Conservation (phyloP, 148 eudicot species). For the Rhododendron ovatum region DNA sequence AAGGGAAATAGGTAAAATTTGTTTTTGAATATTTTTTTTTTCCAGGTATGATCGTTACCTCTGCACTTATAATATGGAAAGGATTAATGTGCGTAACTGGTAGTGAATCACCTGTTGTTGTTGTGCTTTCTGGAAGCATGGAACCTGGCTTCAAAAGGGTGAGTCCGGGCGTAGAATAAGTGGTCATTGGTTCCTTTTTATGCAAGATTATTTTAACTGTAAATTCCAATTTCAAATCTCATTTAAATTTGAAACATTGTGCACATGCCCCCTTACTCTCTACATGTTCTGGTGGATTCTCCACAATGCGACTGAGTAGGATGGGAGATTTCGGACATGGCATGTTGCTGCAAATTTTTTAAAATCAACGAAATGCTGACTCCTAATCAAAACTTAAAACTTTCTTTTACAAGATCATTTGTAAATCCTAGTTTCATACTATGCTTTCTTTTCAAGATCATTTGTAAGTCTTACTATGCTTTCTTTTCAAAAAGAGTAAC, state of each 20-base stretch:
- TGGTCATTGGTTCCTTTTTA: background rate
- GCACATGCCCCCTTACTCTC: background rate
- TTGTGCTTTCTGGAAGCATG: slow-evolving; percentile 86
- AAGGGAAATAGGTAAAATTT: background rate
- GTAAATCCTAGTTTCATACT: too few relatives aligned
- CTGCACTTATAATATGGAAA: slow-evolving; percentile 68
- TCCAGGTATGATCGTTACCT: slow-evolving; percentile 57
- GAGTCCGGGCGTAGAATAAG: background rate
- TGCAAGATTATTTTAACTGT: background rate
- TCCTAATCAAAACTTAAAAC: background rate
- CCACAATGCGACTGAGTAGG: background rate
- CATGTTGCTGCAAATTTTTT: background rate
- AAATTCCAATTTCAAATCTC: background rate
- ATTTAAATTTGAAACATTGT: too few relatives aligned
- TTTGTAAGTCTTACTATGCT: background rate
- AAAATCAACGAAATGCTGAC: background rate
- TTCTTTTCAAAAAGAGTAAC: too few relatives aligned
- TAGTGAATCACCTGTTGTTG: slow-evolving; percentile 71
- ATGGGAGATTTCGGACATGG: background rate
- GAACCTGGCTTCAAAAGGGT: slow-evolving; percentile 81
- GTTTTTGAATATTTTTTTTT: background rate
- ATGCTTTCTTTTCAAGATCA: background rate
- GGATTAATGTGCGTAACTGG: slow-evolving; percentile 59
- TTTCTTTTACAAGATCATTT: too few relatives aligned
- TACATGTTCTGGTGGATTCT: background rate